Conservation (phyloP, 441 rosid species). For the Eutrema salsugineum region DNA sequence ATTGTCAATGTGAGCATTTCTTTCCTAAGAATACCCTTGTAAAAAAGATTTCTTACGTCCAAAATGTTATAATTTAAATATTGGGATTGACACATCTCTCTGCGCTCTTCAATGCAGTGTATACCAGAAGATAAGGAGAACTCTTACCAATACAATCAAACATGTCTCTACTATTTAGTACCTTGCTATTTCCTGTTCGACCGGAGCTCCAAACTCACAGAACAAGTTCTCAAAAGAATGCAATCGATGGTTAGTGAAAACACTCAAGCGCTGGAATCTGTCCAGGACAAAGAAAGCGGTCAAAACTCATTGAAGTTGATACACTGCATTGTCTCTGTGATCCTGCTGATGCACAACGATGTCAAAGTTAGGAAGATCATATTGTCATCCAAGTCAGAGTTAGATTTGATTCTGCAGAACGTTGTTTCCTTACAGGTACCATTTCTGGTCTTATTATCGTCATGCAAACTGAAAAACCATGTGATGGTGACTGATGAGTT, state of each 20-base stretch:
- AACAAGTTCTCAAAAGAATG: slow-evolving; percentile 47
- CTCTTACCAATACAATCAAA: slow-evolving; percentile 16
- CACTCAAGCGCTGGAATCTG: slow-evolving; percentile 24
- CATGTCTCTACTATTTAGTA: slow-evolving; percentile 43
- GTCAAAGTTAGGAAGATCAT: slow-evolving; percentile 42
- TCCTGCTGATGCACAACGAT: slow-evolving; percentile 52
- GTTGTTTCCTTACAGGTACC: slow-evolving; percentile 58
- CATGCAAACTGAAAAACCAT: background rate
- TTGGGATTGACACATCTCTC: slow-evolving; percentile 9
- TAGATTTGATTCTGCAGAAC: slow-evolving; percentile 38
- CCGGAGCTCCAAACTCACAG: slow-evolving; percentile 49
- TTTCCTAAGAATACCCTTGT: background rate
- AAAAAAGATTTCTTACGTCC: background rate
- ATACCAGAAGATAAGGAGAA: slow-evolving; percentile 46
- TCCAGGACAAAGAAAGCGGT: slow-evolving; percentile 24
- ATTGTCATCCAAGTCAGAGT: slow-evolving; percentile 43
- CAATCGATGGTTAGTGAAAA: slow-evolving; percentile 38
- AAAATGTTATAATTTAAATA: background rate
- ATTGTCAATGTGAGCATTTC: slow-evolving; percentile 50
- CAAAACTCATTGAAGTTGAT: slow-evolving; percentile 35
- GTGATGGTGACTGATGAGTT: background rate
- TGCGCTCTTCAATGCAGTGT: slow-evolving; percentile 43
- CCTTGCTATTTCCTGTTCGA: slow-evolving; percentile 73
- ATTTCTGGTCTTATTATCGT: background rate
- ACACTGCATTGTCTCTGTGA: slow-evolving; percentile 44